Percentiles rank a stretch among this genome's conserved stretches.
Conservation (phyloP, 371 early-diverging fungal species). For the Mortierella sp. region DNA sequence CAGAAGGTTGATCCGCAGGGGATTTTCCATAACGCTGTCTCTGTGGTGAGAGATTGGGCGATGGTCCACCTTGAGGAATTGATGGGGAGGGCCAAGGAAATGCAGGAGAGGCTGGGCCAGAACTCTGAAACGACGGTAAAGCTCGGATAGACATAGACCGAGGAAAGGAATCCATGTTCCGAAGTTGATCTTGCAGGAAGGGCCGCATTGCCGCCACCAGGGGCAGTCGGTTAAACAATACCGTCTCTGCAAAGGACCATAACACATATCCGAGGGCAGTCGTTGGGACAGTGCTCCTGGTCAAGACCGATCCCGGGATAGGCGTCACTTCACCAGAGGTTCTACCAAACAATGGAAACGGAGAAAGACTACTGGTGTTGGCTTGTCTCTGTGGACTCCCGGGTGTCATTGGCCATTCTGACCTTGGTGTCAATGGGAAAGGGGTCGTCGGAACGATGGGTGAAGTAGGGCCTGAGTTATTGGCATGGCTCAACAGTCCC, state of each 20-base stretch:
- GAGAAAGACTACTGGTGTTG: conserved; percentile 6
- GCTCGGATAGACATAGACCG: conserved; percentile 4
- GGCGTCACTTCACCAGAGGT: conserved; percentile 21
- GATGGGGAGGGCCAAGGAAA: conserved; percentile 50
- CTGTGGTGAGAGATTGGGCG: too few relatives aligned
- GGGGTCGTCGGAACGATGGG: conserved; percentile 15
- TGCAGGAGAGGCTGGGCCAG: conserved; percentile 37
- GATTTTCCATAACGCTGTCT: too few relatives aligned
- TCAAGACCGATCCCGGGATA: neutral
- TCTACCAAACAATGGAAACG: conserved; percentile 15
- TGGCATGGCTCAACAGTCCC: conserved; percentile 7
- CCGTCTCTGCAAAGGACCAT: conserved; percentile 69
- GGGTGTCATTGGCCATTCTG: conserved; percentile 22
- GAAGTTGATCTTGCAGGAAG: conserved; percentile 60
- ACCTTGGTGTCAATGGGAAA: conserved; percentile 25
- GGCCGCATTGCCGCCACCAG: conserved; percentile 61
- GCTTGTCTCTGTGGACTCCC: neutral
- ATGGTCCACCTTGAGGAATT: neutral
- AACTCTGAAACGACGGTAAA: conserved; percentile 19
- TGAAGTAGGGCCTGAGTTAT: conserved; percentile 22
- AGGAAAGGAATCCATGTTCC: conserved; percentile 27
- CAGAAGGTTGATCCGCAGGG: too few relatives aligned
- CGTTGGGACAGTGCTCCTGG: conserved; percentile 18
- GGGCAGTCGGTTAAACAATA: conserved; percentile 60
- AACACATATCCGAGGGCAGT: conserved; percentile 61